phyloP scores from a whole-genome alignment of 2,329 filamentous ascomycete genomes.

The Orbilia quercus region DNA sequence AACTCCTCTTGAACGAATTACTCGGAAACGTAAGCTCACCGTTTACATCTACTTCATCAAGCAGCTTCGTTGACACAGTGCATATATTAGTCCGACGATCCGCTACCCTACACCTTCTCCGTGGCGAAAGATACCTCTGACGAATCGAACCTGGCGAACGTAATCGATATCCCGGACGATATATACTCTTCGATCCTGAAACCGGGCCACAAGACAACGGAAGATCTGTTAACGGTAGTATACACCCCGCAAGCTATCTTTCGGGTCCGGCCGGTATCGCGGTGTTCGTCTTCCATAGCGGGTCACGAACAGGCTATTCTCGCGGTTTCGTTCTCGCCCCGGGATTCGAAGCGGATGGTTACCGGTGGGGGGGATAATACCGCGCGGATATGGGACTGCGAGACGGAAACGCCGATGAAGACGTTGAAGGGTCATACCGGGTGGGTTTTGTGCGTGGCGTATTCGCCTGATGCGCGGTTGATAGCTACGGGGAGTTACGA shows the following conservation, averaged over 20 bases:
- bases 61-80: conserved; percentile 1
- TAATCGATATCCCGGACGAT: conserved; percentile 60
- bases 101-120: conserved; percentile 60
- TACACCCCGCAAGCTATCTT: conserved; percentile 90
- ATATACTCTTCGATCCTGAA: conserved; percentile 61
- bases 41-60: neutral
- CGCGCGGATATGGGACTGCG: conserved; percentile 57
- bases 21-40: conserved; percentile 58
- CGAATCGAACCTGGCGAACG: conserved; percentile 57
- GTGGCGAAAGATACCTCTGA: conserved; percentile 58
- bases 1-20: conserved; percentile 59
- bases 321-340: conserved; percentile 52
- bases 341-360: conserved; percentile 42
- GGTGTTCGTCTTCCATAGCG: conserved; percentile 75
- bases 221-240: conserved; percentile 72
- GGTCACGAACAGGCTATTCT: conserved; percentile 52
- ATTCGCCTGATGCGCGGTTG: conserved; percentile 32
- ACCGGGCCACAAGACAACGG: conserved; percentile 68
- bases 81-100: conserved; percentile 58
- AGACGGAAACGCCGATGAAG: conserved; percentile 68
- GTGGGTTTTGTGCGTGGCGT: conserved; percentile 46
- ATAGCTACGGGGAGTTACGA: conserved; percentile 51
- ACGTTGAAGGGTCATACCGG: conserved; percentile 71
- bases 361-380: conserved; percentile 74
- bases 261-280: conserved; percentile 87